Conservation (phyloP, 2,329 filamentous ascomycete genomes). For the Fusarium guadeloupense region DNA sequence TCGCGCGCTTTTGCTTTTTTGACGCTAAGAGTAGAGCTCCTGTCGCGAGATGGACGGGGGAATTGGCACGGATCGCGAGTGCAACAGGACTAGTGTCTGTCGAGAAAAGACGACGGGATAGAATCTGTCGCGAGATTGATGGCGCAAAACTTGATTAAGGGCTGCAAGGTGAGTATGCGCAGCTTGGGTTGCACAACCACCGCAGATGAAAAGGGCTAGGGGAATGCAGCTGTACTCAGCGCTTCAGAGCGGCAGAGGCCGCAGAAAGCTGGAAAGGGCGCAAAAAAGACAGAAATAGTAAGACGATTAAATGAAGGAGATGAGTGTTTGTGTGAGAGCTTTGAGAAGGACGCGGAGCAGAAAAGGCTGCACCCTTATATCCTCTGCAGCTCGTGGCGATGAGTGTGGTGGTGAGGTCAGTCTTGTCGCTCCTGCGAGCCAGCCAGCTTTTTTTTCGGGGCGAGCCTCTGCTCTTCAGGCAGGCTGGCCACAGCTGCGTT, state of each 20-base stretch:
- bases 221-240: constrained; percentile 24
- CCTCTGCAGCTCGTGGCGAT: constrained; percentile 40
- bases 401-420: constrained; percentile 42
- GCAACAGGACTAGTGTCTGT: constrained; percentile 3
- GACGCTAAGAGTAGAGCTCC: constrained; percentile 24
- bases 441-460: constrained; percentile 48
- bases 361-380: constrained; percentile 45
- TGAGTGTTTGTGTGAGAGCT: constrained; percentile 21
- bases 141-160: constrained; percentile 11
- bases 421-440: constrained; percentile 32
- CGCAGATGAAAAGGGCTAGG: constrained; percentile 12
- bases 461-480: constrained; percentile 29
- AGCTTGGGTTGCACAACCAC: constrained; percentile 16
- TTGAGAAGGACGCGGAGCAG: constrained; percentile 31
- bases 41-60: constrained; percentile 30
- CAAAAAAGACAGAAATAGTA: constrained; percentile 19
- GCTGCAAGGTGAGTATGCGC: constrained; percentile 20
- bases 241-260: constrained; percentile 19
- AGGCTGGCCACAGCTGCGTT: constrained; percentile 39
- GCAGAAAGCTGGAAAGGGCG: constrained; percentile 8
- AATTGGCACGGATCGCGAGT: constrained; percentile 17
- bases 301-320: constrained; percentile 27
- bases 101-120: constrained; percentile 1
- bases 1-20: constrained; percentile 38
- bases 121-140: constrained; percentile 2